A percentile compares a stretch with the other conserved stretches of the same genome.
Conservation (phyloP, 768 basidiomycete species). For the Trametes maxima region DNA sequence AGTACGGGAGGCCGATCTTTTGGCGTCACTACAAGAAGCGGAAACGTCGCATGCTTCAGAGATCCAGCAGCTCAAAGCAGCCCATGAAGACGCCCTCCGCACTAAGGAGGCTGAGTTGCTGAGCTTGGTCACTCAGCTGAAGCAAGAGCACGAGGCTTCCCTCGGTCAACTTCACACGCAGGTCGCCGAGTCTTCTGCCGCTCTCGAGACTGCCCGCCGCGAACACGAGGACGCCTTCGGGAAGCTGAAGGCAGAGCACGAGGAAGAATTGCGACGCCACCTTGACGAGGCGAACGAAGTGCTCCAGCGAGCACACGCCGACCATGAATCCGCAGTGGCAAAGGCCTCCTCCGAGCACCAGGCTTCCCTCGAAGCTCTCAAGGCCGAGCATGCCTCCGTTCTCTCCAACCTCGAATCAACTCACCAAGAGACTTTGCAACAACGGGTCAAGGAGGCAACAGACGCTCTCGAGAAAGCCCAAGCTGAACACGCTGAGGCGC, state of each 20-base stretch:
- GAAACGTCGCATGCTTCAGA: constrained; percentile 51
- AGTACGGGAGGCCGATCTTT: constrained; percentile 57
- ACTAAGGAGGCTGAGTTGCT: constrained; percentile 47
- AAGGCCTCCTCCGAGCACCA: constrained; percentile 56
- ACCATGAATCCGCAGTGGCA: constrained; percentile 54
- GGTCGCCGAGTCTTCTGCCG: constrained; percentile 34
- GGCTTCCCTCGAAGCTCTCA: constrained; percentile 54
- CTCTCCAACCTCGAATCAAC: constrained; percentile 51
- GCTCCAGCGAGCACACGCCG: constrained; percentile 51
- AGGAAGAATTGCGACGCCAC: constrained; percentile 47
- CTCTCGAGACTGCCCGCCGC: constrained; percentile 42
- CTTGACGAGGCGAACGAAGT: constrained; percentile 56
- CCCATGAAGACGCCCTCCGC: constrained; percentile 48
- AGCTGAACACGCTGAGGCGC: constrained; percentile 55
- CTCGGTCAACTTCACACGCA: constrained; percentile 30
- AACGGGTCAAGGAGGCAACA: constrained; percentile 54
- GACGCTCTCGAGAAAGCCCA: constrained; percentile 48
- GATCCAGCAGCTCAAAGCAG: constrained; percentile 47
- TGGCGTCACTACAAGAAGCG: constrained; percentile 51
- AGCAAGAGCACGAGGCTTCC: constrained; percentile 32
- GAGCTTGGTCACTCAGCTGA: constrained; percentile 46
- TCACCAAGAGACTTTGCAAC: constrained; percentile 56
- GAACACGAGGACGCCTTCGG: constrained; percentile 65
- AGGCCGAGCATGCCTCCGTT: constrained; percentile 58
- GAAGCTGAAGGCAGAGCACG: constrained; percentile 47